Evolutionary conservation across 2,329 filamentous ascomycete genomes (phyloP).

Genomic region (Fusarium fujikuroi): DNA sequence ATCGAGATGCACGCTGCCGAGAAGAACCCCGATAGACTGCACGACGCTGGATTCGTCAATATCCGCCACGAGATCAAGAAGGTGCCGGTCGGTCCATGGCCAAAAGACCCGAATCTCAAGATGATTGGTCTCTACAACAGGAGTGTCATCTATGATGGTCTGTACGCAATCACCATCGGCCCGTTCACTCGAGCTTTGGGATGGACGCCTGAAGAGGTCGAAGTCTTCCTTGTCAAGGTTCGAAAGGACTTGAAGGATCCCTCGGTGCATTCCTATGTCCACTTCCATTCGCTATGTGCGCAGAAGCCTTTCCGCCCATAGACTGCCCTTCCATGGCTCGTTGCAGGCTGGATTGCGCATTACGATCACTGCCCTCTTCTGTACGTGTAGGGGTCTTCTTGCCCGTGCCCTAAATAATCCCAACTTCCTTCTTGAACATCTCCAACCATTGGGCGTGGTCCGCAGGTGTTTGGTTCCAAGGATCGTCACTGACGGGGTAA

Average conservation of each 20-base stretch:
- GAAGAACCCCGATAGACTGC: slow-evolving; percentile 44
- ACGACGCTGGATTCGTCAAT: slow-evolving; percentile 54
- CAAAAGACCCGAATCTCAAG: slow-evolving; percentile 57
- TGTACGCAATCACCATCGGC: slow-evolving; percentile 48
- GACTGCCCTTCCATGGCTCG: neutral
- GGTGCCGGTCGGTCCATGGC: slow-evolving; percentile 61
- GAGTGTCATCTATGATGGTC: slow-evolving; percentile 45
- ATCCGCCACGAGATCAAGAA: slow-evolving; percentile 53
- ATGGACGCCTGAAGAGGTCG: slow-evolving; percentile 50
- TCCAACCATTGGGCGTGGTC: slow-evolving; percentile 67
- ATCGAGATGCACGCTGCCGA: slow-evolving; percentile 47
- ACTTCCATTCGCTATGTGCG: slow-evolving; percentile 31
- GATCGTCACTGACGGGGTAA: slow-evolving; percentile 59
- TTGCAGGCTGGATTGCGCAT: too few species aligned
- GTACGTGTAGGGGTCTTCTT: neutral
- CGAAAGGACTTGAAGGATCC: slow-evolving; percentile 48
- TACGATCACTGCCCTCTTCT: too few species aligned
- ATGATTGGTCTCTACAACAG: slow-evolving; percentile 53
- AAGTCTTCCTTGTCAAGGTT: slow-evolving; percentile 49
- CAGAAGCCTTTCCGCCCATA: slow-evolving; percentile 9
- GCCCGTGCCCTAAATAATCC: slow-evolving; percentile 48
- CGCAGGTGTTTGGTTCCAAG: slow-evolving; percentile 67
- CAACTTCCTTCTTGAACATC: slow-evolving; percentile 65
- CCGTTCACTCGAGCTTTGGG: slow-evolving; percentile 49
- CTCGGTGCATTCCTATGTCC: slow-evolving; percentile 30